These are phyloP conservation scores for Tricholoma bakamatsutake DNA, from an alignment of 768 basidiomycete genomes.

Conservation along the genomic window DNA sequence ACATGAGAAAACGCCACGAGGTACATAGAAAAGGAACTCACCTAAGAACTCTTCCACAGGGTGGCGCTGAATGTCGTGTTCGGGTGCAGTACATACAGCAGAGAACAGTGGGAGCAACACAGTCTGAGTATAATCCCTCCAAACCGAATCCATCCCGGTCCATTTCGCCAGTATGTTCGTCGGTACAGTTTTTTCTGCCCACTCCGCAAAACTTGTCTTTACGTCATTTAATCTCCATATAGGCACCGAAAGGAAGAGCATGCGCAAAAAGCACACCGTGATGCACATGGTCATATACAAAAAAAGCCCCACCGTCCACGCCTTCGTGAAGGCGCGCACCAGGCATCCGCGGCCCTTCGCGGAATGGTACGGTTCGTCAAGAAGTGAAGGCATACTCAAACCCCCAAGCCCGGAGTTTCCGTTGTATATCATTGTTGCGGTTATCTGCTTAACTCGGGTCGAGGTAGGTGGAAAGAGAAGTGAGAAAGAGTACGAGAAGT, in stretches of 20 bases:
- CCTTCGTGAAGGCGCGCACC: conserved; percentile 13
- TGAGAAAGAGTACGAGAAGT: conserved; percentile 75
- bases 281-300: conserved; percentile 37
- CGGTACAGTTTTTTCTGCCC: conserved; percentile 40
- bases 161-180: conserved; percentile 31
- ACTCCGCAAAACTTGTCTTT: conserved; percentile 42
- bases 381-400: conserved; percentile 42
- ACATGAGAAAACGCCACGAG: not conserved
- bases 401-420: conserved; percentile 52
- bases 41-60: conserved; percentile 65
- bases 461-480: conserved; percentile 27
- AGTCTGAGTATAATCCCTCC: conserved; percentile 46
- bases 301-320: conserved; percentile 32
- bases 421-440: conserved; percentile 58
- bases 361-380: conserved; percentile 19
- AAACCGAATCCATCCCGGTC: conserved; percentile 43
- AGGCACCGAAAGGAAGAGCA: conserved; percentile 38
- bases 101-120: conserved; percentile 65
- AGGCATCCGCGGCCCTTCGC: conserved; percentile 14
- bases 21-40: conserved; percentile 21
- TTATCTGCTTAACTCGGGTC: conserved; percentile 24
- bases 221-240: conserved; percentile 25
- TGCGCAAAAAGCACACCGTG: conserved; percentile 40
- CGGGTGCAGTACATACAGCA: conserved; percentile 64
- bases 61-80: conserved; percentile 46